Evolutionary conservation across 2,329 filamentous ascomycete species (phyloP), one percentile per base, ranked within the genome.

Genomic region (Pseudomassariella vexata): DNA sequence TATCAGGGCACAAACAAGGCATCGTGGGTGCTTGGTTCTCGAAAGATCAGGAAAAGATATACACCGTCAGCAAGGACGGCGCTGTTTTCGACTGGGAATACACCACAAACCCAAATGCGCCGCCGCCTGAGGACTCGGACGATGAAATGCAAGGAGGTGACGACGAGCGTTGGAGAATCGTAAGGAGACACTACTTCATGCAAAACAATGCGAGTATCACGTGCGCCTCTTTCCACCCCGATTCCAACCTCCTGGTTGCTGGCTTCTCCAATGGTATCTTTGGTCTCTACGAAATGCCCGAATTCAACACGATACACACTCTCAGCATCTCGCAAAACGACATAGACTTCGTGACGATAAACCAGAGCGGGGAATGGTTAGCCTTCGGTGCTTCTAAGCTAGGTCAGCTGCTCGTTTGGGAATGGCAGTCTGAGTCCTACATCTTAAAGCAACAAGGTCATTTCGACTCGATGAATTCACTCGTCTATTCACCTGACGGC

Each of bases 401-500:
- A 5, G 94, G 94, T 1, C 92, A 98, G 55, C 69, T 98, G n/a
- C 66, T 98, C 4, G 92, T 98, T 4, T 98, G 92, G 92, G 92
- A 98, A 57, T 98, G 94, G 89, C 90, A 96, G 55, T 98, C 92
- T 0, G 94, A 98, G 59, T 96, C 90, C 5, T 98, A 98, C 58
- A 94, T 98, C 37, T 68, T 98, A 28, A 98, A 98, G 62, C 92
- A 98, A 53, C 92, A 96, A 59, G 92, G 90, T 0, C 92, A 98
- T 60, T 89, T 95, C 44, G 92, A 98, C 56, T 84, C 87, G 3
- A 89, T 96, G 76, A 96, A 96, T 58, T 76, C 88, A 1, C 69
- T 98, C 4, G 82, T 85, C 7, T 98, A 96, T 60, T 90, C 92
- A 5, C 89, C 92, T 0, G 90, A 95, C 50, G 90, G 92, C 5